Evolutionary conservation across 2,329 filamentous ascomycete genomes (phyloP), one percentile per base, ranked within the genome.

Genomic region (Colletotrichum acutatum): DNA sequence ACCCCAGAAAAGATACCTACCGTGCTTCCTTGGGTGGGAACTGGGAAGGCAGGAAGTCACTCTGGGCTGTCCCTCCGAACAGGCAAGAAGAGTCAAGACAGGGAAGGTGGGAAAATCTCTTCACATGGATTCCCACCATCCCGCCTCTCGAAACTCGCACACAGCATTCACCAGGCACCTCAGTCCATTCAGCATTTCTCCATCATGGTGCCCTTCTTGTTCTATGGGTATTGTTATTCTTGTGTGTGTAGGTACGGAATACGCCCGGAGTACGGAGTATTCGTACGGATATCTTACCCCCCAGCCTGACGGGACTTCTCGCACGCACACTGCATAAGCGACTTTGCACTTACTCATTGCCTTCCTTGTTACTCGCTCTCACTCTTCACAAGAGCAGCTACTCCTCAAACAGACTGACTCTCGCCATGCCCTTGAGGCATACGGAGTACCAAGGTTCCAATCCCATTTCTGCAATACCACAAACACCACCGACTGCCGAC

Each of bases 61-160:
- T 19, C 37, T 34, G 32, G 32, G 32, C 11, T n/a, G 42, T 49
- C 42, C 8, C 42, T 49, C 42, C 19, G 19, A 49, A 42, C 42
- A 11, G 42, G 42, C 16, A 49, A 11, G 42, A 53, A 53, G 28
- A 24, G 28, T 34, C 28, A 63, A 53, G 12, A 69, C 70, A 70
- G 61, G 70, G 70, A 72, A 70, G 70, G 70, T 70, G 61, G 61
- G 60, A 37, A 72, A 72, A 65, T 56, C 64, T 70, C 70, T 70
- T 70, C 70, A 70, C 66, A 46, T 61, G 52, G 34, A 69, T 72
- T 72, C 66, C 66, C 60, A 65, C 70, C 59, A 46, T 30, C 61
- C n/a, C 49, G 28, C 42, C n/a, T 32, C 24, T 28, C 61, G 46
- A 49, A 11, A 34, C 12, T 16, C 8, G 19, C 37, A 16, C 16